Conservation (phyloP, 306 rosid genomes). For the Trifolium dubium region DNA sequence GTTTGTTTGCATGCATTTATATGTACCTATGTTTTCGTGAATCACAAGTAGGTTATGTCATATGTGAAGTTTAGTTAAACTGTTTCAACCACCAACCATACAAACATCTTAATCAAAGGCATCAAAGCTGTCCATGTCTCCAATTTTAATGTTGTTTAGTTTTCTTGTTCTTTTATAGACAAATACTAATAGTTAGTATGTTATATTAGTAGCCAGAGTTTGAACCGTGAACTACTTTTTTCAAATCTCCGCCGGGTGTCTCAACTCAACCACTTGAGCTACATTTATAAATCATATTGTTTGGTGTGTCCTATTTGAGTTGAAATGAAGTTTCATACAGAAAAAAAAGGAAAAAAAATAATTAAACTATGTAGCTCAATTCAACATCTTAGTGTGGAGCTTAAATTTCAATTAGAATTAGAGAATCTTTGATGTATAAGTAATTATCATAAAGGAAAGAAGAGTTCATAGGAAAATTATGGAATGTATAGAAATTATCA, state of each 20-base stretch:
- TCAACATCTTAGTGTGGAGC: conserved; percentile 1
- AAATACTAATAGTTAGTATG: too few relatives aligned
- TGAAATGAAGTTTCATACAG: not conserved
- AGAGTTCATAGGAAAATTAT: conserved; percentile 16
- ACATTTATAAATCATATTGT: not conserved
- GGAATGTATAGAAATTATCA: conserved; percentile 32
- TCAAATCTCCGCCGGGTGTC: too few relatives aligned
- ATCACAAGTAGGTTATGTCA: not conserved
- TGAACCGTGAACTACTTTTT: too few relatives aligned
- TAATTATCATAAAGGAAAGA: conserved; percentile 19
- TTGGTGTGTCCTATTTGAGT: conserved; percentile 8
- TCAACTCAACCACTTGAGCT: too few relatives aligned
- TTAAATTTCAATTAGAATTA: not conserved
- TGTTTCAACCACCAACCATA: conserved; percentile 13
- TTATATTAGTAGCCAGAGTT: too few relatives aligned
- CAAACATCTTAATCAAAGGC: conserved; percentile 22
- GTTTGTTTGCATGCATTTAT: not conserved
- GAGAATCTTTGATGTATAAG: not conserved
- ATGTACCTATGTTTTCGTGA: not conserved
- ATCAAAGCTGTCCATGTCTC: conserved; percentile 20
- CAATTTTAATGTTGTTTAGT: conserved; percentile 6
- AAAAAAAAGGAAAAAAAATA: not conserved
- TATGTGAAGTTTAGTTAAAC: conserved; percentile 24
- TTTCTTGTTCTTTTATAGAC: not conserved
- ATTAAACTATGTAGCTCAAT: not conserved